Evolutionary conservation across 2,329 filamentous ascomycete genomes (phyloP).

Genomic region (Akanthomyces dipterigenus): DNA sequence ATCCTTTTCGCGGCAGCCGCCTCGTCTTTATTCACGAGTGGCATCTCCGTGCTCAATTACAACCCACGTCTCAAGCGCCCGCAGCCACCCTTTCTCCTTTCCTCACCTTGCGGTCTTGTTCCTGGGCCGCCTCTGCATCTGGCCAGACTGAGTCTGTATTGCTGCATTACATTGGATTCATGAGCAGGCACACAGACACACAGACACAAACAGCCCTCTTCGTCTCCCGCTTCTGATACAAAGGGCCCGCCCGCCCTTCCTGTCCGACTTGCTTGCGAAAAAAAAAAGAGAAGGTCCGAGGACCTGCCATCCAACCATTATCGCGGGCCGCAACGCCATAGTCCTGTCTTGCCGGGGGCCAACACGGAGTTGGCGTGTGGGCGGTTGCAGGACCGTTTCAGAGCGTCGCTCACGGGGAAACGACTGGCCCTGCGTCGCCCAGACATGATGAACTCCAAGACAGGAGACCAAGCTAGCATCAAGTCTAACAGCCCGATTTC

Average conservation of each 20-base stretch:
- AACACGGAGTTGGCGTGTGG: neutral
- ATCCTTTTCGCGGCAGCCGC: neutral
- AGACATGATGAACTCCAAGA: neutral
- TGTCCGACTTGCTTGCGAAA: neutral
- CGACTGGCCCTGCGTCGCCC: neutral
- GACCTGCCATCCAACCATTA: neutral
- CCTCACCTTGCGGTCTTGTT: neutral
- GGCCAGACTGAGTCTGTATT: neutral
- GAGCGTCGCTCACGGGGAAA: neutral
- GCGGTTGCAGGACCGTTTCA: conserved; percentile 5
- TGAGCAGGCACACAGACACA: neutral
- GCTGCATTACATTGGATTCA: neutral
- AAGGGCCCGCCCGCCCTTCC: neutral
- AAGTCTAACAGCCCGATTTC: neutral
- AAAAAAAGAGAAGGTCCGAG: neutral
- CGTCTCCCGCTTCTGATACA: neutral
- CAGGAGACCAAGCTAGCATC: neutral
- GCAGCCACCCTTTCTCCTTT: neutral
- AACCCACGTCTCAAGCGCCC: neutral
- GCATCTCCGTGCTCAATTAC: neutral
- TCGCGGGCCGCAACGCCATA: neutral
- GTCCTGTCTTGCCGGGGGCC: neutral
- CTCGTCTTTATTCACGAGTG: neutral
- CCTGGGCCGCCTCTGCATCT: neutral
- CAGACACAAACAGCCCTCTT: neutral